These are phyloP conservation scores for Aquilaria sinensis DNA, from an alignment of 345 rosid species.

Conservation along the genomic window DNA sequence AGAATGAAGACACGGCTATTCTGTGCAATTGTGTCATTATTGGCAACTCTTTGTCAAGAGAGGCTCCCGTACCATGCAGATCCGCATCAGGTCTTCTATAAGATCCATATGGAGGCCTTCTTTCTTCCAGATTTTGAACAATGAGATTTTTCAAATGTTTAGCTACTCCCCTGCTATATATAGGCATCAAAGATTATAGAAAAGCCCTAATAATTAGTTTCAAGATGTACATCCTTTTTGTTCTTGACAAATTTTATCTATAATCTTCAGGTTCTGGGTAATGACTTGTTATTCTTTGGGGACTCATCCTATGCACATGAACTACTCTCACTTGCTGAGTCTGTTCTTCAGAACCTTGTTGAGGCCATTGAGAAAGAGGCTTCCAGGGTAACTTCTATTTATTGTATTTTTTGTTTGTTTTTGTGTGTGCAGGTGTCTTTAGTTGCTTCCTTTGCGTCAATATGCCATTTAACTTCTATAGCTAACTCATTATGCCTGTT, in stretches of 20 bases:
- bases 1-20: constrained; percentile 44
- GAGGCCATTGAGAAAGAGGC: constrained; percentile 56
- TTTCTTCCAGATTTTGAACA: too few species aligned
- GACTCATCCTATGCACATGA: constrained; percentile 57
- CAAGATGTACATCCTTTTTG: too few species aligned
- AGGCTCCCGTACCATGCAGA: constrained; percentile 60
- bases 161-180: constrained; percentile 1
- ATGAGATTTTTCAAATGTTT: constrained; percentile 6
- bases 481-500: constrained; percentile 21
- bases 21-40: constrained; percentile 49
- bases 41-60: constrained; percentile 63
- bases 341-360: constrained; percentile 41
- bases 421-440: not conserved
- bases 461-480: not conserved
- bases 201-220: not conserved
- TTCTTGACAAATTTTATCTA: too few species aligned
- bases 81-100: constrained; percentile 36
- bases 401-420: not conserved
- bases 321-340: constrained; percentile 35
- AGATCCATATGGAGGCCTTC: too few species aligned
- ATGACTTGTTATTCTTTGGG: constrained; percentile 56
- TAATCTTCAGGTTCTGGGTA: constrained; percentile 45
- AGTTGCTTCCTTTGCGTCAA: not conserved
- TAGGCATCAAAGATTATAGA: too few species aligned
- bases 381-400: constrained; percentile 36